Evolutionary conservation across 192 early-diverging fungal genomes (phyloP).

Genomic region (Gorgonomyces haynaldii): DNA sequence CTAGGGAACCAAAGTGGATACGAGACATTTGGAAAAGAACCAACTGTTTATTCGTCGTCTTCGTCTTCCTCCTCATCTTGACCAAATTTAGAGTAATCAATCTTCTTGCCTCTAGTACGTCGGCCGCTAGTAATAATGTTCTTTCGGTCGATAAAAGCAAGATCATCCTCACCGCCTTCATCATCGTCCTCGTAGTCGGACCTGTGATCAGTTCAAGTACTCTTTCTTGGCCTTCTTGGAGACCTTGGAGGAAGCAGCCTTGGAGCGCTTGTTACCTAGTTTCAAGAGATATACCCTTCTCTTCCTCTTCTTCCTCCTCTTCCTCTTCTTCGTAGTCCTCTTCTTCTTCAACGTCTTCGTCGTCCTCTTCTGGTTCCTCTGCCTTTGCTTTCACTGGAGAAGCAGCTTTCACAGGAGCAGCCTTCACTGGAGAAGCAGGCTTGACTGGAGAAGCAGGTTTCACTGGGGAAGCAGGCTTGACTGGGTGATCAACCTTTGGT

Average conservation of each 20-base stretch:
- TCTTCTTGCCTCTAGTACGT: constrained; percentile 58
- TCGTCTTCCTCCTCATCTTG: constrained; percentile 24
- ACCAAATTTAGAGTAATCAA: constrained; percentile 62
- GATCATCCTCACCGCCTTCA: constrained; percentile 41
- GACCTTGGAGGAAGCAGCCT: background rate
- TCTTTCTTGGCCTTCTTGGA: constrained; percentile 18
- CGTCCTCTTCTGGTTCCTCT: constrained; percentile 6
- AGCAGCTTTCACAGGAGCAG: background rate
- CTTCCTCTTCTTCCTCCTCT: constrained; percentile 16
- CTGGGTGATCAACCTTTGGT: too few species aligned
- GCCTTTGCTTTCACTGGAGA: constrained; percentile 1
- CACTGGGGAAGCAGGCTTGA: too few species aligned
- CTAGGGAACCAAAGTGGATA: too few species aligned
- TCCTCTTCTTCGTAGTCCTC: constrained; percentile 13
- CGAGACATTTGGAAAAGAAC: too few species aligned
- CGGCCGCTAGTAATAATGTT: constrained; percentile 53
- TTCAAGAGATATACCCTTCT: background rate
- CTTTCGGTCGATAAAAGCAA: constrained; percentile 45
- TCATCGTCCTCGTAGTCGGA: constrained; percentile 22
- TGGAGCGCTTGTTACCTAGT: background rate
- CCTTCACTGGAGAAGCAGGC: constrained; percentile 2
- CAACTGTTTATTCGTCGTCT: constrained; percentile 25
- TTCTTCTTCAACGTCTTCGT: constrained; percentile 17
- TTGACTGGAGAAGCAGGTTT: too few species aligned
- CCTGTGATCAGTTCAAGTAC: constrained; percentile 18